Base-by-base conservation (phyloP, 2,329 filamentous ascomycete genomes). In the Dactylellina parvicollis region DNA sequence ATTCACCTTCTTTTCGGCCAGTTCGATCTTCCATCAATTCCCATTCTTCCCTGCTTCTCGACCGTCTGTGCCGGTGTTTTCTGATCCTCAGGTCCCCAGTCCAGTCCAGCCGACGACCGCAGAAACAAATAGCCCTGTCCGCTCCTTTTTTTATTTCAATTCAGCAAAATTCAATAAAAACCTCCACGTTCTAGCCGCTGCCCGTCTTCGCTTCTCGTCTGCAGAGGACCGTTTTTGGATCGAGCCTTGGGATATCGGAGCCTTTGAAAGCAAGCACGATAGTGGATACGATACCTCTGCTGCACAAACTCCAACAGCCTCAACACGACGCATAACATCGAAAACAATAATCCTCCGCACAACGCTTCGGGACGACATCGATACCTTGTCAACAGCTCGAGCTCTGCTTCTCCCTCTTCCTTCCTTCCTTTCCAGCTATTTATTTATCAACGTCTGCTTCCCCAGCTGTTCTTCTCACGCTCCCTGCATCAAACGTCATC, bases 1-100 rank as follows among this genome's bases (percentile, higher is more conserved):
- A 32, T 42, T 72, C 52, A 69, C 54, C 64, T 69, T 72, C 59
- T 72, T 64, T 72, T 64, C n/a, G 28, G 9, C 26, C 34, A 12
- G 49, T 56, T 64, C 49, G 47, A 42, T 64, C 47, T 50, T 40
- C 14, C n/a, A 30, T 14, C 32, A 57, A 26, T 9, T 16, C 36
- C 8, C 28, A 50, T 42, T 32, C 26, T 38, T 52, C 14, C 16
- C 30, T 47, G 16, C 54, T 20, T 61, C 32, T 64, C n/a, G n/a
- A 71, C 67, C 59, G 67, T 65, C 67, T 72, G 67, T 38, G 67
- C 67, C 67, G 59, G 67, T 72, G 54, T 34, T 54, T 62, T 71
- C 42, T 62, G 32, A 44, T 22, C 52, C 22, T 66, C 62, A 52
- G 32, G 10, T 30, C 56, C 20, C n/a, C n/a, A n/a, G n/a, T n/a